Percentiles rank a stretch among this genome's conserved stretches.
phyloP scores from a whole-genome alignment of 2,329 filamentous ascomycete genomes.

The Huntiella omanensis region DNA sequence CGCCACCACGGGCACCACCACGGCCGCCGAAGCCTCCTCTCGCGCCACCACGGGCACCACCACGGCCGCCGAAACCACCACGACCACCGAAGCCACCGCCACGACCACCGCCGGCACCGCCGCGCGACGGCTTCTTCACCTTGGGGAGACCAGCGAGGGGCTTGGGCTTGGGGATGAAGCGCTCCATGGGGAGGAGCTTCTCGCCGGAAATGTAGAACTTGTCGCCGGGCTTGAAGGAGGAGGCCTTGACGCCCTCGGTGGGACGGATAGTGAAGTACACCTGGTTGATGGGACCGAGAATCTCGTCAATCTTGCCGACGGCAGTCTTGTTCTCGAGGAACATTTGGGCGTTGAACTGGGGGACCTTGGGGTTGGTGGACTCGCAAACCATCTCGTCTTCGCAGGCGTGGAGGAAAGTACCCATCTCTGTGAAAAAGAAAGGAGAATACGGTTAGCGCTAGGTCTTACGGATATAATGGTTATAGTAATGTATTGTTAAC shows the following conservation, averaged over 20 bases:
- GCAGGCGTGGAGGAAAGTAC: conserved; percentile 79
- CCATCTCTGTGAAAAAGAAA: conserved; percentile 48
- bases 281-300: conserved; percentile 92
- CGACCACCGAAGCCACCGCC: conserved; percentile 19
- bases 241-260: conserved; percentile 84
- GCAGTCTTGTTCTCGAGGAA: conserved; percentile 97
- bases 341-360: conserved; percentile 97
- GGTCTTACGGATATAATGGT: not conserved
- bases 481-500: conserved; percentile 8
- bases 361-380: conserved; percentile 85
- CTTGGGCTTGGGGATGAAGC: conserved; percentile 93
- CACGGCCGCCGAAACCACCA: conserved; percentile 17
- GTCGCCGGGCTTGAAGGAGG: conserved; percentile 88
- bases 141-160: conserved; percentile 36
- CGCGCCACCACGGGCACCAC: conserved; percentile 17
- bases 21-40: conserved; percentile 18
- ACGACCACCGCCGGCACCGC: conserved; percentile 27
- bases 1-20: conserved; percentile 17
- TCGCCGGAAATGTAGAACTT: conserved; percentile 93
- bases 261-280: conserved; percentile 98
- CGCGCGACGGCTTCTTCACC: conserved; percentile 36
- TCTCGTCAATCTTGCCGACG: conserved; percentile 94
- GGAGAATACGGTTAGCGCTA: not conserved
- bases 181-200: conserved; percentile 86
- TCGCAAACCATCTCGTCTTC: conserved; percentile 98